These are phyloP conservation scores for Cucurbita pepo DNA, from an alignment of 306 rosid species.

Conservation along the genomic window DNA sequence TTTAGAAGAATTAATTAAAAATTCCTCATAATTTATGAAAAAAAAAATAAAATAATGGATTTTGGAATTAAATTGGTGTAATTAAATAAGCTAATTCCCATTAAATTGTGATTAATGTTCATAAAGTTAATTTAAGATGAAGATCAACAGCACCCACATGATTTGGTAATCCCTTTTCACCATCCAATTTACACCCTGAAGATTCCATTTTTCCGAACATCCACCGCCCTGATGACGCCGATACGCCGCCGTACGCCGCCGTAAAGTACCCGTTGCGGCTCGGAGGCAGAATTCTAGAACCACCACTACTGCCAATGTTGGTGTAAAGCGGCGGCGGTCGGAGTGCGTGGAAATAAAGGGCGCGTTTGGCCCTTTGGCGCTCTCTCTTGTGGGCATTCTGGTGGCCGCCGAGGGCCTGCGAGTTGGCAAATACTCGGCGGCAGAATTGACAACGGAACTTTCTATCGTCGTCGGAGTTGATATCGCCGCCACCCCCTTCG, in stretches of 20 bases:
- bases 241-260: neutral
- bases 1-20: neutral
- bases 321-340: neutral
- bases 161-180: constrained; percentile 1
- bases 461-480: constrained; percentile 14
- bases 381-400: constrained; percentile 76
- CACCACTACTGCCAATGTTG: neutral
- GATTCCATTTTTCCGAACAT: neutral
- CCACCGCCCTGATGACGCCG: neutral
- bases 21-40: neutral
- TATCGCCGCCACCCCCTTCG: neutral
- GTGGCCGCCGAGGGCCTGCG: constrained; percentile 68
- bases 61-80: no score
- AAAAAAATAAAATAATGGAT: neutral
- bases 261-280: neutral
- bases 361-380: constrained; percentile 40
- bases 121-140: constrained; percentile 1
- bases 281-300: neutral
- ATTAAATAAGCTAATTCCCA: no score
- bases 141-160: constrained; percentile 23
- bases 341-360: constrained; percentile 18
- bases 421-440: constrained; percentile 33
- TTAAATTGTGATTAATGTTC: no score
- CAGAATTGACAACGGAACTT: constrained; percentile 57
- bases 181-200: constrained; percentile 1